Evolutionary conservation across 2,329 filamentous ascomycete species (phyloP), one percentile per base, ranked within the genome.

Genomic region (Colletotrichum gloeosporioides): DNA sequence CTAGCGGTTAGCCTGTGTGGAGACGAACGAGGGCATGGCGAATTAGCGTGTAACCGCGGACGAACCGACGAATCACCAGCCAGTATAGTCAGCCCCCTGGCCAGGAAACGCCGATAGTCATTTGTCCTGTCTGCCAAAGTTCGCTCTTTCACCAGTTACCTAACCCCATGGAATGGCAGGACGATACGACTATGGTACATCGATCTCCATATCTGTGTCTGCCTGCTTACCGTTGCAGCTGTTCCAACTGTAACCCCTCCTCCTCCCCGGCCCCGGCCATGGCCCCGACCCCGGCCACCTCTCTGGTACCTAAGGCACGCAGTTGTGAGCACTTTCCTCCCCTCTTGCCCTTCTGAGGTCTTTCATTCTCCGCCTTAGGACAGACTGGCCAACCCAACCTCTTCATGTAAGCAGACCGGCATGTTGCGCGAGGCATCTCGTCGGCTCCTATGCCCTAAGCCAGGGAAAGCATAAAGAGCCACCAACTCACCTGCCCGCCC

Each of bases 391-490:
- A 75, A 53, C 29, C 67, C 61, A 67, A 39, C 49, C 61, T 55
- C 36, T 67, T 18, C 15, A 67, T 71, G 69, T 63, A 67, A 72
- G 53, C 68, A 62, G 29, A 65, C 59, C 32, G n/a, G 13, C 71
- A 62, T 73, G 64, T 63, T 27, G 63, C 36, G 63, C 34, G 55
- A 65, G 34, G 62, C 27, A 75, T 62, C 73, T 63, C 27, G 53
- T 62, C 68, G 34, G 49, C 53, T 63, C 72, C 34, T 9, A 67
- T 67, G 55, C 73, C 69, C 73, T 73, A 73, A 66, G 32, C 62
- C 27, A 57, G 69, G 57, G 63, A 68, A 73, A 68, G 55, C 73
- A 75, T 75, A 68, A 75, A 75, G 32, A 55, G 32, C 57, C 68
- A 62, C 62, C 36, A 16, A 34, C 25, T 72, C 55, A 72, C 69